Base-by-base conservation (phyloP, 2,329 filamentous ascomycete genomes). In the Coniella lustricola region DNA sequence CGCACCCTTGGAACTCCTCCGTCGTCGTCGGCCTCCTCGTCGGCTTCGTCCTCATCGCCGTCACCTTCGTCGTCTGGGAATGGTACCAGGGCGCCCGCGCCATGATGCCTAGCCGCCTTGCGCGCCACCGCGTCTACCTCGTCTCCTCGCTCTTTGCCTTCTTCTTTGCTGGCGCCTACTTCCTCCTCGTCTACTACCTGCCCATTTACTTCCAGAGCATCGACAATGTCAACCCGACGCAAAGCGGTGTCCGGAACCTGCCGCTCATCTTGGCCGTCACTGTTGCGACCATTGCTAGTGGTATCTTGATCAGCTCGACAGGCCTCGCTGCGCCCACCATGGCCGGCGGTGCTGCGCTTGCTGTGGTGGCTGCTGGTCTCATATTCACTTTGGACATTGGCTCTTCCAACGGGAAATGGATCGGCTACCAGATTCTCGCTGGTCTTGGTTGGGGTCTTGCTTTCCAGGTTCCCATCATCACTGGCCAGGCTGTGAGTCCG, bases 181-280 rank as follows among this genome's bases (percentile, higher is more conserved):
- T 76, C 51, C 55, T 74, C 1, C 60, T 68, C 1, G 59, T 73
- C 3, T 74, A 71, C 61, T 74, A 73, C 51, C 60, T 76, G 4
- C 73, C 74, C 2, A 65, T 76, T 51, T 77, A 74, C 64, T 75
- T 78, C 59, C 71, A 78, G 60, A 66, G 68, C 29, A 65, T 76
- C 52, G 67, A 67, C 50, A 64, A 64, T 13, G 63, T 64, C 34
- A 61, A 57, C 10, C 64, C 69, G 2, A 64, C 64, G 10, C 54
- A 61, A 14, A 62, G 59, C 1, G 70, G 68, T 2, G 62, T 73
- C 12, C 60, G 62, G 18, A 69, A 67, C 45, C 60, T 75, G 13
- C 68, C 72, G 2, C 59, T 67, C 5, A 66, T 72, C 25, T 46
- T 69, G 10, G 56, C 64, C 3, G 60, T 71, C 25, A 61, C 66